Evolutionary conservation across 2,329 filamentous ascomycete genomes (phyloP).

Genomic region (Xylariaceae sp.): DNA sequence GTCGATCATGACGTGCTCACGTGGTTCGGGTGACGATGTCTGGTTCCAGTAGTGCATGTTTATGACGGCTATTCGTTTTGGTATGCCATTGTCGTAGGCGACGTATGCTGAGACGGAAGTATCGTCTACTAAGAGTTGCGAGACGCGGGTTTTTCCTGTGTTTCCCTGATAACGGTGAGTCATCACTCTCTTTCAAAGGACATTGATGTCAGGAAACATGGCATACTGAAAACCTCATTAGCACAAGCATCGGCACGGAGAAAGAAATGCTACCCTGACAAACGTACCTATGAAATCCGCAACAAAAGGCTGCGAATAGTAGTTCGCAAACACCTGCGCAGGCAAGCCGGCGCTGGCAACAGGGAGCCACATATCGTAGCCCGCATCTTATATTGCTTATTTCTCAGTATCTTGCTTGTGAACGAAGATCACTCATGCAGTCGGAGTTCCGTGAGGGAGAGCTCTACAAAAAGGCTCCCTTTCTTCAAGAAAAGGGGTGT

Average conservation of each 20-base stretch:
- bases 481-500: not conserved
- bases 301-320: conserved; percentile 36
- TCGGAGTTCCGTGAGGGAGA: not conserved
- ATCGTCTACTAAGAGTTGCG: conserved; percentile 17
- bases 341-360: conserved; percentile 26
- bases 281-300: conserved; percentile 33
- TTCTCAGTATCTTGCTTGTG: not conserved
- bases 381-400: conserved; percentile 12
- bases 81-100: conserved; percentile 25
- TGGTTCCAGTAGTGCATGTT: conserved; percentile 37
- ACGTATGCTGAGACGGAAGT: conserved; percentile 30
- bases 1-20: conserved; percentile 24
- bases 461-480: not conserved
- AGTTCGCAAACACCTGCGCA: conserved; percentile 35
- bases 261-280: not conserved
- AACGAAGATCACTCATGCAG: not conserved
- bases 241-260: not conserved
- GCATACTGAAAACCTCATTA: no score
- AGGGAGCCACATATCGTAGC: conserved; percentile 22
- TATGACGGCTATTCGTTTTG: conserved; percentile 30
- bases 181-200: no score
- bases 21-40: conserved; percentile 25
- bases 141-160: conserved; percentile 29
- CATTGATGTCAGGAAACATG: not conserved
- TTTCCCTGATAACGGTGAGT: conserved; percentile 1